A percentile compares a stretch with the other conserved stretches of the same genome.
Evolutionary conservation across 192 early-diverging fungal species (phyloP).

Genomic region (Thamnidium elegans): DNA sequence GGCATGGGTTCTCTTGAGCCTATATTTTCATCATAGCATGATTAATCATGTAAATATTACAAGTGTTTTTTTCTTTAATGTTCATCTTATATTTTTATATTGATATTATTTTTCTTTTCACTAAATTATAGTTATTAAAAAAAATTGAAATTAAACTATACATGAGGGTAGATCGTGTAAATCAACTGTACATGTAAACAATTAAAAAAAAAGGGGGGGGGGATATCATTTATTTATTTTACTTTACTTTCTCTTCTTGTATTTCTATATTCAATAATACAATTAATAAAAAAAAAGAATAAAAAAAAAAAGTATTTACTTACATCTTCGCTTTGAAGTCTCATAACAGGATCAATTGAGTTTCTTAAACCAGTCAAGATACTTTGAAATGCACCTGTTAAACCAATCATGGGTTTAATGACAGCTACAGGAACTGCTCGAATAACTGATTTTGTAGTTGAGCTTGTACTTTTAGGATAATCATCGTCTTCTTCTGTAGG

Average conservation of each 20-base stretch:
- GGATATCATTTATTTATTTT: too few relatives aligned
- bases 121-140: too few relatives aligned
- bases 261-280: background rate
- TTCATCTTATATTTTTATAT: too few relatives aligned
- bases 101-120: too few relatives aligned
- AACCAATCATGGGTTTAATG: slow-evolving; percentile 93
- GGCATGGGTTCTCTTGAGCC: too few relatives aligned
- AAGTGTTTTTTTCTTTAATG: too few relatives aligned
- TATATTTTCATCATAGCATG: too few relatives aligned
- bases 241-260: slow-evolving; percentile 1
- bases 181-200: too few relatives aligned
- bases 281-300: background rate
- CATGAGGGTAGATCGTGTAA: too few relatives aligned
- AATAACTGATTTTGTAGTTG: slow-evolving; percentile 64
- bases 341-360: slow-evolving; percentile 79
- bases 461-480: slow-evolving; percentile 37
- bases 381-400: slow-evolving; percentile 90
- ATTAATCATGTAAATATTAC: too few relatives aligned
- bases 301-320: slow-evolving; percentile 15
- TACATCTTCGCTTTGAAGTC: slow-evolving; percentile 77
- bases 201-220: too few relatives aligned
- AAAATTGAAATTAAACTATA: too few relatives aligned
- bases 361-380: slow-evolving; percentile 88
- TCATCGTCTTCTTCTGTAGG: slow-evolving; percentile 80
- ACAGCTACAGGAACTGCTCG: slow-evolving; percentile 86